Percentiles rank a stretch among this genome's conserved stretches.
These are phyloP conservation scores for Boletus coccyginus DNA, from an alignment of 768 basidiomycete species.

Conservation along the genomic window DNA sequence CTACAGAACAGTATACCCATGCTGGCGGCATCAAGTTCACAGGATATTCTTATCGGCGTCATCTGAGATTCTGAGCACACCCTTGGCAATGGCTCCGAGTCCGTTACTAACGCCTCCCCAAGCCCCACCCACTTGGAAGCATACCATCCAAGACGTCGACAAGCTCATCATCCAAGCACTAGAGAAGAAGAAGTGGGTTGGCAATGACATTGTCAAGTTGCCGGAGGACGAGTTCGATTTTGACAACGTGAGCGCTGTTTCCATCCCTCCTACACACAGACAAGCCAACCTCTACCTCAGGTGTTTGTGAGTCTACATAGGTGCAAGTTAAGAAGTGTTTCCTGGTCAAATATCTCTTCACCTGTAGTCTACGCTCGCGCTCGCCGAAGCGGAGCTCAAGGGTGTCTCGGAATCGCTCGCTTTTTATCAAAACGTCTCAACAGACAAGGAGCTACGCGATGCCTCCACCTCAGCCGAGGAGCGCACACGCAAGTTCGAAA, in stretches of 20 bases:
- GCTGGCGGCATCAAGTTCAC: no score
- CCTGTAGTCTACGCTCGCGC: conserved; percentile 54
- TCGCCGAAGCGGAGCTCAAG: conserved; percentile 56
- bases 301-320: conserved; percentile 60
- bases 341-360: conserved; percentile 12
- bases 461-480: conserved; percentile 73
- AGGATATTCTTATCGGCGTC: no score
- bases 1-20: no score
- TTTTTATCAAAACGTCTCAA: conserved; percentile 81
- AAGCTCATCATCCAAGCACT: conserved; percentile 57
- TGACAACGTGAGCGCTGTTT: conserved; percentile 49
- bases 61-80: background rate
- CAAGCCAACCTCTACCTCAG: conserved; percentile 32
- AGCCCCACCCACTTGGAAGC: conserved; percentile 61
- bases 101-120: conserved; percentile 56
- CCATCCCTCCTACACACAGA: background rate
- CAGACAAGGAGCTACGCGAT: conserved; percentile 69
- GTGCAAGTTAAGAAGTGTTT: background rate
- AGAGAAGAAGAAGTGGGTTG: conserved; percentile 48
- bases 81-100: conserved; percentile 38
- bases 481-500: conserved; percentile 61
- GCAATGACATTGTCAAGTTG: conserved; percentile 61
- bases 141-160: conserved; percentile 58
- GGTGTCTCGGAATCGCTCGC: conserved; percentile 52
- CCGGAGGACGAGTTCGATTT: conserved; percentile 58